Evolutionary conservation across 148 eudicot species (phyloP), one percentile per base, ranked within the genome.

Genomic region (Oxyria digyna): DNA sequence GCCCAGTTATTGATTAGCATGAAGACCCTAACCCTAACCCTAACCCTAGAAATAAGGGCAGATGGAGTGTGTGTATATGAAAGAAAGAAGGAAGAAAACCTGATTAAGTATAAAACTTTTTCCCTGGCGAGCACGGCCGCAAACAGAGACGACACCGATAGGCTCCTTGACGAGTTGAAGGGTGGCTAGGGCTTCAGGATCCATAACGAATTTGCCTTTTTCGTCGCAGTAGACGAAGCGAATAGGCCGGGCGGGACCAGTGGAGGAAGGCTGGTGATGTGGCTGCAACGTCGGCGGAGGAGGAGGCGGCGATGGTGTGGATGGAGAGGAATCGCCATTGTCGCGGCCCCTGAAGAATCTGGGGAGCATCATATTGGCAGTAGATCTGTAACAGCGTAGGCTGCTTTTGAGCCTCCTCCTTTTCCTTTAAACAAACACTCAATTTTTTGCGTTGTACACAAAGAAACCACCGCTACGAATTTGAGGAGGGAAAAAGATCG

Each of bases 51-150:
- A 59, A 14, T 27, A 59, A 31, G 37, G n/a, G 15, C 18, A 17
- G 0, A 15, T 6, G 38, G 9, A 4, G 20, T 31, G 20, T n/a
- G n/a, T n/a, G n/a, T n/a, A n/a, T n/a, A n/a, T n/a, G n/a, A n/a
- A n/a, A n/a, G n/a, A n/a, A n/a, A n/a, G 65, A 59, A 33, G 40
- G 45, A 65, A 41, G 45, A 35, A 67, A 67, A 93, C 96, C 95
- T 89, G 96, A 77, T 94, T 94, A 13, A 94, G 74, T 21, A 94
- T 82, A 52, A 79, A 94, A 77, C 97, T 89, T 77, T 94, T 94
- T 67, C 99, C 99, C 73, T 94, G 99, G 6, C 97, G 89, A 73
- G 99, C 97, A 3, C 99, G 97, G n/a, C 99, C 99, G 31, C 99
- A 94, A 17, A 94, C 99, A 24, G 99, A 86, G 62, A 90, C 99